Evolutionary conservation across 345 rosid genomes (phyloP).

Genomic region (Ricinus communis): DNA sequence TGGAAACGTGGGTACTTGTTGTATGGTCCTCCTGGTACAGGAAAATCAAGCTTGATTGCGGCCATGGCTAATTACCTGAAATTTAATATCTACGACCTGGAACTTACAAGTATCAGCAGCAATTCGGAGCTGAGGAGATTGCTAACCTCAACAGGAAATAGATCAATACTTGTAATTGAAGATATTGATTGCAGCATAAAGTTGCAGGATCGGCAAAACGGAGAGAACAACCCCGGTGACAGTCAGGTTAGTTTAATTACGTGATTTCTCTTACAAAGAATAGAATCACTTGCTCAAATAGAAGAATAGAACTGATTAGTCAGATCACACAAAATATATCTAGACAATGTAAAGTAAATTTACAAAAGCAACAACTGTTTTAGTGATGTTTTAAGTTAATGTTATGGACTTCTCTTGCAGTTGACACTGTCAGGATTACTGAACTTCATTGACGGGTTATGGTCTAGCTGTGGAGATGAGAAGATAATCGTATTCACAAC

Average conservation of each 20-base stretch:
- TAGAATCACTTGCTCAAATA: no score
- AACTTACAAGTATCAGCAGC: constrained; percentile 39
- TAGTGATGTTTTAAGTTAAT: constrained; percentile 4
- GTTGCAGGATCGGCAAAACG: constrained; percentile 38
- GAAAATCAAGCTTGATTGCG: constrained; percentile 76
- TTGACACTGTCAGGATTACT: constrained; percentile 46
- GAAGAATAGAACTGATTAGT: no score
- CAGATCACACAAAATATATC: no score
- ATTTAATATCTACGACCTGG: constrained; percentile 70
- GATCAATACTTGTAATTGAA: constrained; percentile 66
- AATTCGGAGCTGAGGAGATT: constrained; percentile 52
- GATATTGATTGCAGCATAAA: constrained; percentile 63
- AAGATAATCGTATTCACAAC: constrained; percentile 51
- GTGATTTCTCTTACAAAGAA: no score
- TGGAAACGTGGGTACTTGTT: constrained; percentile 83
- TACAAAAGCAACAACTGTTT: no score
- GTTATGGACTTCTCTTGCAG: constrained; percentile 9
- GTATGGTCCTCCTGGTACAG: constrained; percentile 75
- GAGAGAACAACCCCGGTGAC: no score
- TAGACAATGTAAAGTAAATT: no score
- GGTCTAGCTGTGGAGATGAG: constrained; percentile 55
- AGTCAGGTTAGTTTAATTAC: no score
- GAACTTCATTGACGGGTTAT: constrained; percentile 51
- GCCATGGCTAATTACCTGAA: constrained; percentile 79
- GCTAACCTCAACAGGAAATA: constrained; percentile 58